Percentiles rank a stretch among this genome's conserved stretches.
These are phyloP conservation scores for Boletus sp. DNA, from an alignment of 1,284 basidiomycete species.

Conservation along the genomic window DNA sequence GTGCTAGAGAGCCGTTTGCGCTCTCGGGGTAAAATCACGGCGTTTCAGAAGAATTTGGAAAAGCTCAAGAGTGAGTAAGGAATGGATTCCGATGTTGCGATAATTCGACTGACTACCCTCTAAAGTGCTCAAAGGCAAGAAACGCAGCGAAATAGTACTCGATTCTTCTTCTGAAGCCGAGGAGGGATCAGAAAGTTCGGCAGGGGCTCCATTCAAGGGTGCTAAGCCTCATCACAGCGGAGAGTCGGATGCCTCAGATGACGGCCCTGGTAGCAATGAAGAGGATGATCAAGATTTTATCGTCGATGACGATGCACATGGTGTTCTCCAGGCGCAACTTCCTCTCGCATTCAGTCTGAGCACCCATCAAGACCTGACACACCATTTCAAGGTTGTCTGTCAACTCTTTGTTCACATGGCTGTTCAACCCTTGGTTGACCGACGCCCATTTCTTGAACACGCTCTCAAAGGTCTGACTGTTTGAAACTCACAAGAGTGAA, in stretches of 20 bases:
- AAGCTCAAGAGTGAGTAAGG: constrained; percentile 51
- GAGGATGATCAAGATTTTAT: constrained; percentile 50
- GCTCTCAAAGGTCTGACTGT: constrained; percentile 48
- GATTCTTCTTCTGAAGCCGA: constrained; percentile 37
- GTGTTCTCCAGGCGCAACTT: constrained; percentile 42
- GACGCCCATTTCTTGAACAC: constrained; percentile 51
- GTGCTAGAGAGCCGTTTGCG: constrained; percentile 65
- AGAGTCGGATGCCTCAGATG: constrained; percentile 20
- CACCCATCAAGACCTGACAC: constrained; percentile 65
- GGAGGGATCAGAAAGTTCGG: constrained; percentile 33
- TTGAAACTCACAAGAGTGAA: background rate
- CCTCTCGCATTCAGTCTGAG: constrained; percentile 77
- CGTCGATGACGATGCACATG: constrained; percentile 70
- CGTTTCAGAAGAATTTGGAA: constrained; percentile 60
- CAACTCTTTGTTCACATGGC: constrained; percentile 82
- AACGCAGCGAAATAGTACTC: constrained; percentile 40
- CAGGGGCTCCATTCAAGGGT: constrained; percentile 26
- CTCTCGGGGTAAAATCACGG: constrained; percentile 52
- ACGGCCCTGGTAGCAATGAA: constrained; percentile 24
- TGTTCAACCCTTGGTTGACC: constrained; percentile 49
- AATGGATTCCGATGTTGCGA: background rate
- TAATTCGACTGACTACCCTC: constrained; percentile 4
- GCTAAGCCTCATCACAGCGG: constrained; percentile 25
- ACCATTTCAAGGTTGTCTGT: constrained; percentile 82
- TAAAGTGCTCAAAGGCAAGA: constrained; percentile 40